A percentile compares a stretch with the other conserved stretches of the same genome.
Conservation (phyloP, 2,329 filamentous ascomycete genomes). For the Drechslerella dactyloides region DNA sequence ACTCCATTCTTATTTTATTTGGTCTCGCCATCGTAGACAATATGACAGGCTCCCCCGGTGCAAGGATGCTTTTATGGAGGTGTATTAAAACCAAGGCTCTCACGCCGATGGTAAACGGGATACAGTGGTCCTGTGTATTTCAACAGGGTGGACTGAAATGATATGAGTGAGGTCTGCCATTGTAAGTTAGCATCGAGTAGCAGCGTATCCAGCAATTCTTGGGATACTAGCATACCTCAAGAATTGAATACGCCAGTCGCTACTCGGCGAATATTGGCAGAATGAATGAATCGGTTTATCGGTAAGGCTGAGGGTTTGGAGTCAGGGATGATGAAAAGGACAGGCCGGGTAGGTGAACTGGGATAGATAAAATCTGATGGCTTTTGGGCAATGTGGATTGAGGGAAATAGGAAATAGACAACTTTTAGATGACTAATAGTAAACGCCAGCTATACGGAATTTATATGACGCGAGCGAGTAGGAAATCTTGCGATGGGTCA, state of each 20-base stretch:
- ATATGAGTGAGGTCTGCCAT: slow-evolving; percentile 38
- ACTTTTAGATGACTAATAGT: slow-evolving; percentile 22
- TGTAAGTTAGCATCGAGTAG: slow-evolving; percentile 50
- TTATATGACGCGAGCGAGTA: too few species aligned
- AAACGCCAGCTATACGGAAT: too few species aligned
- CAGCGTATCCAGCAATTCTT: slow-evolving; percentile 49
- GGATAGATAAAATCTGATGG: too few species aligned
- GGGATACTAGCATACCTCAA: slow-evolving; percentile 51
- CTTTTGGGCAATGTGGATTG: too few species aligned
- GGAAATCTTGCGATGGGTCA: too few species aligned
- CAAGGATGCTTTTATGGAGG: slow-evolving; percentile 5
- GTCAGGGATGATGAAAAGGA: background rate
- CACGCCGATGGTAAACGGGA: slow-evolving; percentile 11
- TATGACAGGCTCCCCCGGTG: slow-evolving; percentile 7
- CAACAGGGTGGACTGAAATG: slow-evolving; percentile 16
- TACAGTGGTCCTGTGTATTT: slow-evolving; percentile 26
- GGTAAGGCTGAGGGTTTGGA: slow-evolving; percentile 12
- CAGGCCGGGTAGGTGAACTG: too few species aligned
- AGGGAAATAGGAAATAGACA: slow-evolving; percentile 18
- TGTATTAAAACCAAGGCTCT: slow-evolving; percentile 17
- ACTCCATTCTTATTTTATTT: slow-evolving; percentile 50
- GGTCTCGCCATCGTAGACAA: slow-evolving; percentile 36
- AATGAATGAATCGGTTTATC: slow-evolving; percentile 16
- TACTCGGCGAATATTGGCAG: slow-evolving; percentile 40
- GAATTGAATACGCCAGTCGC: slow-evolving; percentile 45